These are phyloP conservation scores for Dittrichia graveolens DNA, from an alignment of 129 eudicot species.

Conservation along the genomic window DNA sequence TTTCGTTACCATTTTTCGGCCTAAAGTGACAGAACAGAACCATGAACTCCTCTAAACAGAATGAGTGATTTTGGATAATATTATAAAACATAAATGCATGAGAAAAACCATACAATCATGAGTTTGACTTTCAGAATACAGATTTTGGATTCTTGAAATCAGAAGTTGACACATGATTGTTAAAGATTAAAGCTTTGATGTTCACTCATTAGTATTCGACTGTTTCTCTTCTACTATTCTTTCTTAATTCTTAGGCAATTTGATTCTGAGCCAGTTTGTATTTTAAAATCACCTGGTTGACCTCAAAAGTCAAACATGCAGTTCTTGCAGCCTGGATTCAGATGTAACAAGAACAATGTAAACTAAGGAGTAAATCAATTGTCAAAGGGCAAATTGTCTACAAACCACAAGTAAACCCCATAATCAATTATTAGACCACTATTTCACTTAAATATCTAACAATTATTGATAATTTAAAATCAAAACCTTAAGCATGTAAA, in stretches of 20 bases:
- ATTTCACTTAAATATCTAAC: too few species aligned
- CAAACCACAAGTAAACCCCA: neutral
- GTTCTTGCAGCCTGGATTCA: constrained; percentile 10
- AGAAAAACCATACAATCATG: too few species aligned
- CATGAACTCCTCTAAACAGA: neutral
- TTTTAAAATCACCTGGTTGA: neutral
- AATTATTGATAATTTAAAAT: too few species aligned
- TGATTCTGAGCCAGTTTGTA: neutral
- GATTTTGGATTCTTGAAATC: neutral
- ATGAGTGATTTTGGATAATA: neutral
- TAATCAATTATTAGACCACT: neutral
- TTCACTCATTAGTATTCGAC: constrained; percentile 14
- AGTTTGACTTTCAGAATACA: neutral
- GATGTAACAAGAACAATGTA: neutral
- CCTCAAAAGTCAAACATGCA: constrained; percentile 22
- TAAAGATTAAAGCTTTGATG: constrained; percentile 10
- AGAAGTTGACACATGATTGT: neutral
- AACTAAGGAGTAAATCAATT: too few species aligned
- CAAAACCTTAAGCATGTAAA: neutral
- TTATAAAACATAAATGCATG: neutral
- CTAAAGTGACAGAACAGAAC: too few species aligned
- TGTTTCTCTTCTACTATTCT: neutral
- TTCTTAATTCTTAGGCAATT: neutral
- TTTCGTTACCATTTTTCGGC: too few species aligned
- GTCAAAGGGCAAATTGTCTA: neutral